phyloP scores from a whole-genome alignment of 2,329 filamentous ascomycete genomes.

The Metarhizium robertsii region DNA sequence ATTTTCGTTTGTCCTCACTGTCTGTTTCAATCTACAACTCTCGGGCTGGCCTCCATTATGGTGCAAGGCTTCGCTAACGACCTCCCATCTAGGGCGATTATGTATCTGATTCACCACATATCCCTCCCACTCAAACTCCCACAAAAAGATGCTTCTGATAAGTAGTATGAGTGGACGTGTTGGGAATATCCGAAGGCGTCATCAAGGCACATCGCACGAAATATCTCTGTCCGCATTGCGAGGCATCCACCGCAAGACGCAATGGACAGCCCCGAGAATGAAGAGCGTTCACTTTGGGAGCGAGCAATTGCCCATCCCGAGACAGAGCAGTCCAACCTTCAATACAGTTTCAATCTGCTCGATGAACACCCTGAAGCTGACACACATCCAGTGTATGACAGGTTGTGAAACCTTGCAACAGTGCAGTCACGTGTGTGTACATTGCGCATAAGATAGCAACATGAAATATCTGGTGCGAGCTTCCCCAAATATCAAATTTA shows the following conservation, averaged over 20 bases:
- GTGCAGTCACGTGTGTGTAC: conserved; percentile 9
- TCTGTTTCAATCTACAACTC: too few species aligned
- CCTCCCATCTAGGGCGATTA: too few species aligned
- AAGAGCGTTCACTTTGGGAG: background rate
- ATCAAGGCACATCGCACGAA: background rate
- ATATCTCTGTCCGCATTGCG: background rate
- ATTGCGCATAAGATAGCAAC: conserved; percentile 28
- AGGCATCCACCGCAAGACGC: background rate
- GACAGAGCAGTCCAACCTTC: background rate
- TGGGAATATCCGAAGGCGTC: too few species aligned
- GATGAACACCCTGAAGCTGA: conserved; percentile 6
- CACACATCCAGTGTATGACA: conserved; percentile 11
- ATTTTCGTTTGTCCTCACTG: too few species aligned
- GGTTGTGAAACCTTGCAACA: conserved; percentile 11
- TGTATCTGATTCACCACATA: too few species aligned
- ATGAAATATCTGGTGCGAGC: conserved; percentile 48
- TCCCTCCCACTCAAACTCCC: too few species aligned
- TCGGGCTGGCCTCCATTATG: too few species aligned
- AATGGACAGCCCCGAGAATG: background rate
- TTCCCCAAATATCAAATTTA: too few species aligned
- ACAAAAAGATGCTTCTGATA: too few species aligned
- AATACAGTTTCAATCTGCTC: background rate
- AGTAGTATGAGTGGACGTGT: too few species aligned
- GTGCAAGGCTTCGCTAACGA: too few species aligned
- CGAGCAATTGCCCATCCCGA: background rate